phyloP scores from a whole-genome alignment of 345 rosid genomes.

The Camelina sativa region DNA sequence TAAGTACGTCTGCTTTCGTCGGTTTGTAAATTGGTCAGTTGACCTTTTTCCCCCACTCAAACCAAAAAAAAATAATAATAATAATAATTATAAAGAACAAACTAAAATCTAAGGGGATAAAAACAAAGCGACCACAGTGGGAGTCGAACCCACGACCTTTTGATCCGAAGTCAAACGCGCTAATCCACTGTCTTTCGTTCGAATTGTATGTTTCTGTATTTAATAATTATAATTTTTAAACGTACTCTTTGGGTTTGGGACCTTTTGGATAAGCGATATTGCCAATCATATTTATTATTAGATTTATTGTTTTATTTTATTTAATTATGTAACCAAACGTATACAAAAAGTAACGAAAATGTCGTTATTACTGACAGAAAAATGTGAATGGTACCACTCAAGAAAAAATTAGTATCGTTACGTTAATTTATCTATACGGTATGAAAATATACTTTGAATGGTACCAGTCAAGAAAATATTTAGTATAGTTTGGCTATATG shows the following conservation, averaged over 20 bases:
- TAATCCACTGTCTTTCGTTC: constrained; percentile 61
- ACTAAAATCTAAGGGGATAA: neutral
- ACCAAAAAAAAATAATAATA: too few relatives aligned
- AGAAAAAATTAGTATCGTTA: neutral
- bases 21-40: neutral
- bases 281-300: too few relatives aligned
- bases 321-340: neutral
- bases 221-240: too few relatives aligned
- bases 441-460: neutral
- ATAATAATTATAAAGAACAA: too few relatives aligned
- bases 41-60: neutral
- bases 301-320: too few relatives aligned
- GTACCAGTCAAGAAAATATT: too few relatives aligned
- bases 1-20: neutral
- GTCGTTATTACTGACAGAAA: neutral
- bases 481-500: neutral
- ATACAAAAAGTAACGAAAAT: neutral
- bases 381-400: neutral
- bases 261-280: neutral
- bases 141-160: constrained; percentile 88
- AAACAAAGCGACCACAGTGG: constrained; percentile 72
- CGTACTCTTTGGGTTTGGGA: neutral
- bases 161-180: constrained; percentile 99
- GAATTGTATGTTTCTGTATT: too few relatives aligned
- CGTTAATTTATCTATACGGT: neutral